phyloP scores from a whole-genome alignment of 495 filamentous ascomycete species.

The Jackrogersella minutella region DNA sequence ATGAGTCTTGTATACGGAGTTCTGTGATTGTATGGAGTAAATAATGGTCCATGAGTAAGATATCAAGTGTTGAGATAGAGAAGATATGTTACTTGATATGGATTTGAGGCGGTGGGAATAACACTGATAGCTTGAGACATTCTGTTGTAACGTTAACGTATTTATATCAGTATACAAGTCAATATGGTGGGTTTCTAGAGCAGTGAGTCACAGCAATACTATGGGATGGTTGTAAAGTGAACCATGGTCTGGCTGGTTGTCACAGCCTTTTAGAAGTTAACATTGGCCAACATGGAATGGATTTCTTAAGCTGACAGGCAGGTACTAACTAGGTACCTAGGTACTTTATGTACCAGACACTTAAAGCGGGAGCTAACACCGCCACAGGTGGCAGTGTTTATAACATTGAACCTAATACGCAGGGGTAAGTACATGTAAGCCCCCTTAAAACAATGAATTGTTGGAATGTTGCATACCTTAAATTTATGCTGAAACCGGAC shows the following conservation, averaged over 20 bases:
- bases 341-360: too few species aligned
- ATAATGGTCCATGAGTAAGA: conserved; percentile 1
- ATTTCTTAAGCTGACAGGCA: not conserved
- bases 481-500: conserved; percentile 19
- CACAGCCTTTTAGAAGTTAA: too few species aligned
- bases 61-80: not conserved
- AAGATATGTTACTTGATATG: not conserved
- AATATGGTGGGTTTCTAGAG: not conserved
- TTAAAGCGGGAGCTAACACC: too few species aligned
- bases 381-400: conserved; percentile 3
- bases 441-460: not conserved
- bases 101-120: not conserved
- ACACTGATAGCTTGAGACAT: not conserved
- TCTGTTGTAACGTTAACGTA: too few species aligned
- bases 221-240: not conserved
- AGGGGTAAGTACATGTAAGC: not conserved
- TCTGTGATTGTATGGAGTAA: not conserved
- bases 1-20: not conserved
- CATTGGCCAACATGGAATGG: too few species aligned
- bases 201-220: conserved; percentile 1
- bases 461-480: not conserved
- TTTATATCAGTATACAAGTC: not conserved
- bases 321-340: not conserved
- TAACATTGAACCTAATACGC: too few species aligned
- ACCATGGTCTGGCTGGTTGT: too few species aligned